A percentile compares a stretch with the other conserved stretches of the same genome.
These are phyloP conservation scores for Narthecium ossifragum DNA, from an alignment of 106 monocot genomes.

Conservation along the genomic window DNA sequence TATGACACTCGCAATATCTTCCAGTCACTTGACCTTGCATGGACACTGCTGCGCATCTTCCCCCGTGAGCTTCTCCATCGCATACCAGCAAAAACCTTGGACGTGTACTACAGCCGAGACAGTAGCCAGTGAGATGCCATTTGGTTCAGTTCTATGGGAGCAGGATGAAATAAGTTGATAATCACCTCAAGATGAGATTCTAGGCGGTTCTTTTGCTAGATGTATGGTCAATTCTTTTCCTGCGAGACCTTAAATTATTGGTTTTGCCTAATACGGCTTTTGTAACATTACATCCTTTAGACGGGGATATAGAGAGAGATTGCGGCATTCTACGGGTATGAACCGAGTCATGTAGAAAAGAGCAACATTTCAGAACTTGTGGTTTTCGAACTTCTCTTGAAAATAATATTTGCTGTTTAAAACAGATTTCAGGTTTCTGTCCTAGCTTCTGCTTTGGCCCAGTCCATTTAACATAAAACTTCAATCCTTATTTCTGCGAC, in stretches of 20 bases:
- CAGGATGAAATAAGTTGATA: background rate
- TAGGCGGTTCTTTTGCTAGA: background rate
- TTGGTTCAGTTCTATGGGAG: background rate
- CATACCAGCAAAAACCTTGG: conserved; percentile 93
- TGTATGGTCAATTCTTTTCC: background rate
- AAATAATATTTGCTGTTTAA: too few species aligned
- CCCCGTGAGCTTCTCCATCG: conserved; percentile 96
- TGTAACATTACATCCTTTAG: conserved; percentile 1
- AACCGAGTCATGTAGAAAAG: too few species aligned
- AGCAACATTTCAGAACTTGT: too few species aligned
- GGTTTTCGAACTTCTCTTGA: too few species aligned
- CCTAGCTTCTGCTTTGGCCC: too few species aligned
- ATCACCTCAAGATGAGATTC: background rate
- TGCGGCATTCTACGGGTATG: too few species aligned
- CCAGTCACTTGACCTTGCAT: conserved; percentile 89
- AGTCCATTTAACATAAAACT: too few species aligned
- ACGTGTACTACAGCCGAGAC: conserved; percentile 79
- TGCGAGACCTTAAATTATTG: background rate
- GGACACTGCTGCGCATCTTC: conserved; percentile 96
- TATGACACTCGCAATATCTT: conserved; percentile 96
- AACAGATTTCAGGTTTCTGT: too few species aligned
- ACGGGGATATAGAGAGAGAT: too few species aligned
- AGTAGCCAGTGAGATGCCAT: background rate
- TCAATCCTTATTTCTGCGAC: too few species aligned
- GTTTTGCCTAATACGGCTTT: background rate